A percentile compares a stretch with the other conserved stretches of the same genome.
phyloP scores from a whole-genome alignment of 306 rosid genomes.

The Chamaecrista fasciculata region DNA sequence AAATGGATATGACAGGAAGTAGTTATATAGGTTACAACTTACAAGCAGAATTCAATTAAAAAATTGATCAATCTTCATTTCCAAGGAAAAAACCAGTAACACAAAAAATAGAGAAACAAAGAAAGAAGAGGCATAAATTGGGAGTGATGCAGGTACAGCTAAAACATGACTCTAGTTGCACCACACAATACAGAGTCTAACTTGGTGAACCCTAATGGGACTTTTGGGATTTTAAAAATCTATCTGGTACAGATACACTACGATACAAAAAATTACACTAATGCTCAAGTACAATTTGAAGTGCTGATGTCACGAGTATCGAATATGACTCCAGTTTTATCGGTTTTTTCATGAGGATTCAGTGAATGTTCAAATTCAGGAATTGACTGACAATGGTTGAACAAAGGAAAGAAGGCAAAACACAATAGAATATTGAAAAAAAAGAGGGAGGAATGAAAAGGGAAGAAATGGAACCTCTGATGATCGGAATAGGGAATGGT shows the following conservation, averaged over 20 bases:
- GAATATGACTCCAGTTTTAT: no score
- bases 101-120: background rate
- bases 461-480: slow-evolving; percentile 51
- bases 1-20: background rate
- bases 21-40: background rate
- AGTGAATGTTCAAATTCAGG: background rate
- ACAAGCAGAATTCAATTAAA: background rate
- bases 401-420: background rate
- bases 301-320: no score
- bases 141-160: background rate
- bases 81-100: background rate
- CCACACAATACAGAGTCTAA: background rate
- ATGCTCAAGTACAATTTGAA: no score
- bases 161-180: background rate
- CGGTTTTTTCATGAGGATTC: background rate
- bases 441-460: background rate
- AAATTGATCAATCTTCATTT: background rate
- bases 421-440: background rate
- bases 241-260: no score
- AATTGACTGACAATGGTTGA: background rate
- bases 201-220: no score
- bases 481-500: slow-evolving; percentile 95
- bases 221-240: no score
- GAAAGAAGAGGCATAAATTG: no score
- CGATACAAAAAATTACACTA: no score